Evolutionary conservation across 768 basidiomycete species (phyloP).

Genomic region (Hortiboletus campestris): DNA sequence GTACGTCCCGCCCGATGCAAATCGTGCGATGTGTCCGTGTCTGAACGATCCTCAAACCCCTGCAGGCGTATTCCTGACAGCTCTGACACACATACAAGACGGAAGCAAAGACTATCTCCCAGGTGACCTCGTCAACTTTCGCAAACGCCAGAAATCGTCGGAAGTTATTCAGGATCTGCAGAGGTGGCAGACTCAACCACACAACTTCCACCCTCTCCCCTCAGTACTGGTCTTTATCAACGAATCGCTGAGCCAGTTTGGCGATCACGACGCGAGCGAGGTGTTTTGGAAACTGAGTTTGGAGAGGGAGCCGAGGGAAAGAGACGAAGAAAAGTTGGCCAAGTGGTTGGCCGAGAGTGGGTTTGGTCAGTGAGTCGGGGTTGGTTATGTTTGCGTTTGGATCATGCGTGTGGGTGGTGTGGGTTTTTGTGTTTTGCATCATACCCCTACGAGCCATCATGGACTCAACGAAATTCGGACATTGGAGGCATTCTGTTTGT

Average conservation of each 20-base stretch:
- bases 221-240: constrained; percentile 45
- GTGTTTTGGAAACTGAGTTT: constrained; percentile 46
- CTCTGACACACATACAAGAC: constrained; percentile 61
- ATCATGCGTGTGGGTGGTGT: neutral
- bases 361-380: constrained; percentile 29
- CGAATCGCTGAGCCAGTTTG: constrained; percentile 37
- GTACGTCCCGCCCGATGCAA: constrained; percentile 33
- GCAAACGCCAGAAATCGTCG: constrained; percentile 52
- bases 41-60: neutral
- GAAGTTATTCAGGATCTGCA: constrained; percentile 59
- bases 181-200: constrained; percentile 52
- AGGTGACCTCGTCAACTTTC: constrained; percentile 54
- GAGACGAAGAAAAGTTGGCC: constrained; percentile 50
- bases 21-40: neutral
- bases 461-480: constrained; percentile 3
- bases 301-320: constrained; percentile 53
- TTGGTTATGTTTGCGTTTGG: too few relatives aligned
- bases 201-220: constrained; percentile 49
- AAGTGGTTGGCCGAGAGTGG: constrained; percentile 40
- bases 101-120: constrained; percentile 52
- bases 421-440: neutral
- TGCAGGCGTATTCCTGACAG: constrained; percentile 58
- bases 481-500: neutral
- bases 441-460: neutral
- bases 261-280: constrained; percentile 33